These are phyloP conservation scores for Nannochloropsis gaditana DNA, from an alignment of 108 stramenopile species.

Conservation along the genomic window DNA sequence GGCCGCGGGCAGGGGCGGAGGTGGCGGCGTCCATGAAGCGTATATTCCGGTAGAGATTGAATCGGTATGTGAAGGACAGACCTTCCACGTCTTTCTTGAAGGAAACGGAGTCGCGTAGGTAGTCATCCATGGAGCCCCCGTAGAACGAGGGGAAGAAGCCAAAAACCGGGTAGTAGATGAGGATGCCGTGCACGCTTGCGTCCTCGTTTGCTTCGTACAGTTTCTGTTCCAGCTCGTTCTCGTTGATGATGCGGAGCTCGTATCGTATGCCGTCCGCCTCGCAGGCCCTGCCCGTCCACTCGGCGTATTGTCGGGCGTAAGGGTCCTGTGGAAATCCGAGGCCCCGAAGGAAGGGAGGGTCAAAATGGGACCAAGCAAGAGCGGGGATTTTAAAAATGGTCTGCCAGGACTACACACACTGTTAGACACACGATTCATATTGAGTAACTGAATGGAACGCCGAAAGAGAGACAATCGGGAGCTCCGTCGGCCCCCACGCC, in stretches of 20 bases:
- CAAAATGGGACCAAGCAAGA: too few species aligned
- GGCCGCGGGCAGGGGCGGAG: neutral
- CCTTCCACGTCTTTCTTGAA: constrained; percentile 92
- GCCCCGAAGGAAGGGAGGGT: too few species aligned
- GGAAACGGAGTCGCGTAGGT: constrained; percentile 83
- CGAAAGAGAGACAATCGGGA: too few species aligned
- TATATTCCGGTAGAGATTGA: constrained; percentile 85
- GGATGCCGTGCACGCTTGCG: constrained; percentile 86
- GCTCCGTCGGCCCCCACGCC: neutral
- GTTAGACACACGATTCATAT: too few species aligned
- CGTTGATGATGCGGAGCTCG: constrained; percentile 69
- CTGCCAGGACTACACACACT: too few species aligned
- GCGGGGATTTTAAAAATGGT: too few species aligned
- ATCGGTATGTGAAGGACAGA: constrained; percentile 80
- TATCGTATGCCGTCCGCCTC: constrained; percentile 80
- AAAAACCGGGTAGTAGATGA: constrained; percentile 97
- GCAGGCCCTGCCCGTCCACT: constrained; percentile 90
- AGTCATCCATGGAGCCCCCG: constrained; percentile 89
- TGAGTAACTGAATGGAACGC: too few species aligned
- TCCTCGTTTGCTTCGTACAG: constrained; percentile 83
- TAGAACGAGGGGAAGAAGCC: constrained; percentile 83
- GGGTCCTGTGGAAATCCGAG: constrained; percentile 65
- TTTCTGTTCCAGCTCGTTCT: constrained; percentile 72
- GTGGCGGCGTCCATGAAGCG: constrained; percentile 65
- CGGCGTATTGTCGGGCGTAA: constrained; percentile 82